phyloP scores from a whole-genome alignment of 1,284 basidiomycete species.

The Trametes pubescens region DNA sequence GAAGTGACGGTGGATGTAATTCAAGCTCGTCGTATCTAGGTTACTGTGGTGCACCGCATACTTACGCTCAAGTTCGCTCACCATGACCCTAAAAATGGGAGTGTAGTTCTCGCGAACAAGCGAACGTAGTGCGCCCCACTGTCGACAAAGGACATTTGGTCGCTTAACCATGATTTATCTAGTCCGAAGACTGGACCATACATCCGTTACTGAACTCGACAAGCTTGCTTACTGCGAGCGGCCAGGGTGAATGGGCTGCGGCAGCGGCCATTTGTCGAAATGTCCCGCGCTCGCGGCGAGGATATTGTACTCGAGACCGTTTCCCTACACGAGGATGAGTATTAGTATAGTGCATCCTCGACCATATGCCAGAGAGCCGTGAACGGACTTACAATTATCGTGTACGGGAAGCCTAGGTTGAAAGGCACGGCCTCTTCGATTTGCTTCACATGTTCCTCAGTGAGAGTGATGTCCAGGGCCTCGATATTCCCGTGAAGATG shows the following conservation, averaged over 20 bases:
- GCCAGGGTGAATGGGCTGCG: background rate
- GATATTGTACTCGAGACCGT: background rate
- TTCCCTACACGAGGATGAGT: background rate
- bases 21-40: no score
- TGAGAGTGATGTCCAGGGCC: conserved; percentile 52
- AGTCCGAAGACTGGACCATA: no score
- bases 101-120: no score
- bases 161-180: no score
- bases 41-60: no score
- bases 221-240: background rate
- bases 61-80: no score
- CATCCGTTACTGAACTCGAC: no score
- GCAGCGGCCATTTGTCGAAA: conserved; percentile 2
- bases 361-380: no score
- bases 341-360: background rate
- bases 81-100: no score
- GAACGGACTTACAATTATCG: conserved; percentile 46
- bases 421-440: conserved; percentile 51
- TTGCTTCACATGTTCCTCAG: conserved; percentile 49
- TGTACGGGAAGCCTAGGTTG: conserved; percentile 51
- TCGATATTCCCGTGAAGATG: conserved; percentile 56
- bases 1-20: no score
- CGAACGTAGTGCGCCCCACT: no score
- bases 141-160: background rate
- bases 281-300: background rate